Percentiles rank a stretch among this genome's conserved stretches.
Evolutionary conservation across 2,329 filamentous ascomycete genomes (phyloP).

Genomic region (Waltergamsia citrina): DNA sequence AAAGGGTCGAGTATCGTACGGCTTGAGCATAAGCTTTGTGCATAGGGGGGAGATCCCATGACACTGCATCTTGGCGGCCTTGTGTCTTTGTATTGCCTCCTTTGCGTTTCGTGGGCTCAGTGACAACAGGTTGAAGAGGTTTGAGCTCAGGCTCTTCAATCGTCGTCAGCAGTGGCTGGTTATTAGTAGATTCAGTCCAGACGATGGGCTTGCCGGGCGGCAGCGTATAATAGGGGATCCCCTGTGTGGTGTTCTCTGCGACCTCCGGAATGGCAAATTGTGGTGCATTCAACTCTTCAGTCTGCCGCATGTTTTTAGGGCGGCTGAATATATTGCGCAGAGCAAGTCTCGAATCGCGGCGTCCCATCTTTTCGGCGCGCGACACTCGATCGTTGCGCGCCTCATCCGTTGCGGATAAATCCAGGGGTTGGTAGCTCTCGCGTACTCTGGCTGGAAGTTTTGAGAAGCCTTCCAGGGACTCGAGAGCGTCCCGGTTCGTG

Average conservation of each 20-base stretch:
- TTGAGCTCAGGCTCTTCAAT: conserved; percentile 3
- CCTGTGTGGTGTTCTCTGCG: conserved; percentile 1
- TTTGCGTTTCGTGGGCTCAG: conserved; percentile 8
- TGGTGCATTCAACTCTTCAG: conserved; percentile 18
- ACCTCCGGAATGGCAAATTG: conserved; percentile 14
- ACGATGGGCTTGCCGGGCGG: conserved; percentile 7
- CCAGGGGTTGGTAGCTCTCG: conserved; percentile 6
- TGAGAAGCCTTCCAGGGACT: not conserved
- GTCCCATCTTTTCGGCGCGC: conserved; percentile 21
- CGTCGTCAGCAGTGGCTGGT: conserved; percentile 11
- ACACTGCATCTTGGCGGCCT: conserved; percentile 18
- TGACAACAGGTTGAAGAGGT: not conserved
- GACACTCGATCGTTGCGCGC: not conserved
- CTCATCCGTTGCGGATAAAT: conserved; percentile 3
- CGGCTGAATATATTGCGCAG: conserved; percentile 39
- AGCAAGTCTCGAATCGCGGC: conserved; percentile 35
- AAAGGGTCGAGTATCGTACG: conserved; percentile 62
- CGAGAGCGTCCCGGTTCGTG: too few relatives aligned
- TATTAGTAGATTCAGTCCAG: conserved; percentile 11
- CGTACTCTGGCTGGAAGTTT: not conserved
- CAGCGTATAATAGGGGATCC: conserved; percentile 3
- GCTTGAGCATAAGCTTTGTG: conserved; percentile 85
- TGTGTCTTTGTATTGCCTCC: conserved; percentile 7
- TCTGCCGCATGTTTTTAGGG: conserved; percentile 26
- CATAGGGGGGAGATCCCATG: conserved; percentile 64